Conservation (phyloP, 2,329 filamentous ascomycete genomes). For the Claviceps sp. region DNA sequence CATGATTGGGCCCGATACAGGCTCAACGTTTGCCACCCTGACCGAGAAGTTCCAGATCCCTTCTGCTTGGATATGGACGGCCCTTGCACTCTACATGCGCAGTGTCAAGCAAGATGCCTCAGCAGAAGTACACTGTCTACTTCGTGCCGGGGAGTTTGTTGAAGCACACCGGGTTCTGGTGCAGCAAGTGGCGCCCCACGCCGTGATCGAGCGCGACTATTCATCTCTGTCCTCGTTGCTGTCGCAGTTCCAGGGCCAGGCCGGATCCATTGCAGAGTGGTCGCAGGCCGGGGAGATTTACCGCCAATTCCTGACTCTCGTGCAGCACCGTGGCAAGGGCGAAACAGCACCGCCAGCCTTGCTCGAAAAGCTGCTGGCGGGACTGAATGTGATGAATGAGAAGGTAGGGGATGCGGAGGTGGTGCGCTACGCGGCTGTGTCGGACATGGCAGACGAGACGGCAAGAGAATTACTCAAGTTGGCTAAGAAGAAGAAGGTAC, state of each 20-base stretch:
- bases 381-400: slow-evolving; percentile 42
- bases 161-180: slow-evolving; percentile 79
- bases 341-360: slow-evolving; percentile 29
- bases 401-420: slow-evolving; percentile 32
- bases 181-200: slow-evolving; percentile 64
- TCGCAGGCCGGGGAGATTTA: slow-evolving; percentile 70
- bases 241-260: slow-evolving; percentile 52
- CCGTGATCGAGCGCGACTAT: slow-evolving; percentile 75
- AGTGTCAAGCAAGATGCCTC: slow-evolving; percentile 55
- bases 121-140: slow-evolving; percentile 64
- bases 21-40: slow-evolving; percentile 44
- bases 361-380: slow-evolving; percentile 43
- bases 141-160: slow-evolving; percentile 60
- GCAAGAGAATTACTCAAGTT: slow-evolving; percentile 49
- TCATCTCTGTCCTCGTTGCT: slow-evolving; percentile 55
- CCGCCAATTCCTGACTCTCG: slow-evolving; percentile 41
- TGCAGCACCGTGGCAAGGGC: slow-evolving; percentile 29
- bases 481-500: slow-evolving; percentile 43
- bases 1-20: slow-evolving; percentile 46
- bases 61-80: slow-evolving; percentile 68
- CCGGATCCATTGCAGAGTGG: slow-evolving; percentile 58
- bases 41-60: slow-evolving; percentile 58
- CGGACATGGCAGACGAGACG: slow-evolving; percentile 67
- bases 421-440: slow-evolving; percentile 52
- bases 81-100: slow-evolving; percentile 72